A percentile compares a stretch with the other conserved stretches of the same genome.
Conservation (phyloP, 352 stramenopile genomes). For the Nothophytophthora sp. region DNA sequence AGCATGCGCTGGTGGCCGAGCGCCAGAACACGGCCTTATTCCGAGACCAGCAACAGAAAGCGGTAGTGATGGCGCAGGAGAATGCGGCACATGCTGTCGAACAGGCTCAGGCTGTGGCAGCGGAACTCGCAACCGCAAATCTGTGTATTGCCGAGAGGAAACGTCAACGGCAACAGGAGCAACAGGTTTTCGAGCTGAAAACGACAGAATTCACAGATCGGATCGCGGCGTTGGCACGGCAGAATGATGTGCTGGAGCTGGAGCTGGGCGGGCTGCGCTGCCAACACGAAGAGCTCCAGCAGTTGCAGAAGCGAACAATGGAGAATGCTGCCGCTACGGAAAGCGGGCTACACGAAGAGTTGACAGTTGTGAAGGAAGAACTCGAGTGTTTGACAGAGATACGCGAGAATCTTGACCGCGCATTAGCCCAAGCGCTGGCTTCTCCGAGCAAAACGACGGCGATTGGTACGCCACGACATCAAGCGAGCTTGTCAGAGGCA, state of each 20-base stretch:
- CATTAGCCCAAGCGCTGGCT: slow-evolving; percentile 19
- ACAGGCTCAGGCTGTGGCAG: slow-evolving; percentile 36
- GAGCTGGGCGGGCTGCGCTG: slow-evolving; percentile 11
- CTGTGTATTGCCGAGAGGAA: slow-evolving; percentile 73
- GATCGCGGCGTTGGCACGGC: slow-evolving; percentile 1
- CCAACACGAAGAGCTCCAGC: slow-evolving; percentile 12
- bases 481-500: slow-evolving; percentile 20
- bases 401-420: slow-evolving; percentile 23
- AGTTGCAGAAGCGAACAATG: background rate
- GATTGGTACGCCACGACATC: slow-evolving; percentile 2
- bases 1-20: slow-evolving; percentile 52
- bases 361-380: slow-evolving; percentile 14
- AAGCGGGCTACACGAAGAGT: slow-evolving; percentile 9
- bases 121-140: slow-evolving; percentile 72
- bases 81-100: slow-evolving; percentile 38
- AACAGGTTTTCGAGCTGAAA: slow-evolving; percentile 24
- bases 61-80: slow-evolving; percentile 44
- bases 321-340: slow-evolving; percentile 4
- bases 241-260: slow-evolving; percentile 6
- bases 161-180: slow-evolving; percentile 52
- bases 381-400: slow-evolving; percentile 20
- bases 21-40: slow-evolving; percentile 38
- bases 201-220: slow-evolving; percentile 6
- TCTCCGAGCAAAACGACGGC: slow-evolving; percentile 13
- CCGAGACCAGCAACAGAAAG: slow-evolving; percentile 37